phyloP scores from a whole-genome alignment of 768 basidiomycete genomes.

The Collybia sp. region DNA sequence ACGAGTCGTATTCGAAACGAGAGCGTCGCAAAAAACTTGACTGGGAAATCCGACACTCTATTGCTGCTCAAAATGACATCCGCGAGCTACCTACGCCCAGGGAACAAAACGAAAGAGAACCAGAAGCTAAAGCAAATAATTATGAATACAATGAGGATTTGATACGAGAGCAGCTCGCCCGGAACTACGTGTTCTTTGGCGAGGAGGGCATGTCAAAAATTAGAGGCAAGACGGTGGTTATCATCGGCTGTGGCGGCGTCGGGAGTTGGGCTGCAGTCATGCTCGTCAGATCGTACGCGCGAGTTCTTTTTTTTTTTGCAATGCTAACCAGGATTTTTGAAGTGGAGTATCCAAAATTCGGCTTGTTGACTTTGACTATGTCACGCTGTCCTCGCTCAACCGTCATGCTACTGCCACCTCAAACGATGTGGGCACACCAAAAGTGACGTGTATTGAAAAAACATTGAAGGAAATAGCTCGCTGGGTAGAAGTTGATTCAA shows the following conservation, averaged over 20 bases:
- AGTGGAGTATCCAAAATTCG: slow-evolving; percentile 76
- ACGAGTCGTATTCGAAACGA: slow-evolving; percentile 42
- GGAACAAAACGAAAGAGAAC: slow-evolving; percentile 7
- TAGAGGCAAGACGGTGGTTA: slow-evolving; percentile 69
- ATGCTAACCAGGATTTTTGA: slow-evolving; percentile 3
- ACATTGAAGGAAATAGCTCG: slow-evolving; percentile 67
- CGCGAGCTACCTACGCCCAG: slow-evolving; percentile 4
- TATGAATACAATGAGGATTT: slow-evolving; percentile 70
- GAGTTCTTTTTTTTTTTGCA: too few species aligned
- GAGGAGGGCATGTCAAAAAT: slow-evolving; percentile 83
- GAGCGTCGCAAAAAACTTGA: slow-evolving; percentile 51
- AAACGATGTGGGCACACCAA: slow-evolving; percentile 91
- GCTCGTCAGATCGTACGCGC: slow-evolving; percentile 82
- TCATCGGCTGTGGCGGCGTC: slow-evolving; percentile 95
- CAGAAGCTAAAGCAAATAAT: slow-evolving; percentile 3
- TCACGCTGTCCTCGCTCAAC: slow-evolving; percentile 92
- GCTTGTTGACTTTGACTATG: slow-evolving; percentile 93
- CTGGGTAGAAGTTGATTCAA: slow-evolving; percentile 85
- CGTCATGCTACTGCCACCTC: slow-evolving; percentile 87
- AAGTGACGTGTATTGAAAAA: slow-evolving; percentile 75
- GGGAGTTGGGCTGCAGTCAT: slow-evolving; percentile 96
- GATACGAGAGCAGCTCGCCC: slow-evolving; percentile 82
- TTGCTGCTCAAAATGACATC: slow-evolving; percentile 27
- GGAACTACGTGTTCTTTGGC: slow-evolving; percentile 94
- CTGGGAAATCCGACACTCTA: slow-evolving; percentile 50